phyloP scores from a whole-genome alignment of 192 early-diverging fungal genomes.

The Umbelopsis vinacea region DNA sequence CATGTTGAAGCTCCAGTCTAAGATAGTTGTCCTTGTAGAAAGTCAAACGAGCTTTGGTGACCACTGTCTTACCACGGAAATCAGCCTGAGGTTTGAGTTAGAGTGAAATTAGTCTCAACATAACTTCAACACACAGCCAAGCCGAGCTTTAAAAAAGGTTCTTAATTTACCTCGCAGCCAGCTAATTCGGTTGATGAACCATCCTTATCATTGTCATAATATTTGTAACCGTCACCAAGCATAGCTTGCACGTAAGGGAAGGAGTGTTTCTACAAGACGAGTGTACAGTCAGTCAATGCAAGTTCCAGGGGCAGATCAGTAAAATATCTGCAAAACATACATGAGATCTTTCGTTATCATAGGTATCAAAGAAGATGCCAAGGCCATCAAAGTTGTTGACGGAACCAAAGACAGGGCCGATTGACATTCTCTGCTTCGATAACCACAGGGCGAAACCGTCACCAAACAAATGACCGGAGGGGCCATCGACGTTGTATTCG shows the following conservation, averaged over 20 bases:
- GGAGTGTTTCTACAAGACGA: conserved; percentile 47
- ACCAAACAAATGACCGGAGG: conserved; percentile 77
- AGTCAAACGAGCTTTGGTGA: conserved; percentile 69
- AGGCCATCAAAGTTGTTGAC: conserved; percentile 88
- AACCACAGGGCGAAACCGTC: conserved; percentile 98
- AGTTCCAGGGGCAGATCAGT: too few species aligned
- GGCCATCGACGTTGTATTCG: conserved; percentile 87
- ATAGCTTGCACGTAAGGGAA: conserved; percentile 94
- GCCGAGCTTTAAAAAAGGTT: neutral
- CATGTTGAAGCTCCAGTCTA: conserved; percentile 50
- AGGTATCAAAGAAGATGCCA: conserved; percentile 97
- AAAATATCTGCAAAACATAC: conserved; percentile 31
- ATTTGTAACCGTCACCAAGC: conserved; percentile 88
- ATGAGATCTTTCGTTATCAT: conserved; percentile 73
- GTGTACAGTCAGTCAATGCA: neutral
- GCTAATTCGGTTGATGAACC: conserved; percentile 71
- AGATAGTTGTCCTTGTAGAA: conserved; percentile 72
- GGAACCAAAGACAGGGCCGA: conserved; percentile 91
- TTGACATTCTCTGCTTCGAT: conserved; percentile 67
- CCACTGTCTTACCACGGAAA: conserved; percentile 70
- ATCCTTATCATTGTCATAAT: conserved; percentile 86
- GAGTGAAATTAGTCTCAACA: neutral
- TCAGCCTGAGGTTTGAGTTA: conserved; percentile 53
- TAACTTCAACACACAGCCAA: neutral
- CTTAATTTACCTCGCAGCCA: conserved; percentile 56